phyloP scores from a whole-genome alignment of 345 rosid species.

The Streptanthus diversifolius region DNA sequence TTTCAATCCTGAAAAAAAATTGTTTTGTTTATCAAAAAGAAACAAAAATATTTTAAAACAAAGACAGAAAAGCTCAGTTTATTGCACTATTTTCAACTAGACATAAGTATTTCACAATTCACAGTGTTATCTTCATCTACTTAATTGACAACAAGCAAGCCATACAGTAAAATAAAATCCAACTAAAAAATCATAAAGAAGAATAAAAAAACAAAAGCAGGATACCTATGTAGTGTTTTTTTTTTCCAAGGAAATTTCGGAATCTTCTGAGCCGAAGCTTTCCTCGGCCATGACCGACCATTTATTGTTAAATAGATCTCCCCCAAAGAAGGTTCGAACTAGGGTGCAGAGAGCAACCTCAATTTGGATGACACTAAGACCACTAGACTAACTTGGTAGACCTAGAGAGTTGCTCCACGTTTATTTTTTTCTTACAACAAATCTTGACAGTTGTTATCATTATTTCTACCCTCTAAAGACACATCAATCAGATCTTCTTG shows the following conservation, averaged over 20 bases:
- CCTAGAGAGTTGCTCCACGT: background rate
- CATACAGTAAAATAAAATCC: background rate
- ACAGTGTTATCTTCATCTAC: constrained; percentile 5
- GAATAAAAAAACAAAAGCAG: background rate
- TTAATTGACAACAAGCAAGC: constrained; percentile 2
- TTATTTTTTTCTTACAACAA: constrained; percentile 27
- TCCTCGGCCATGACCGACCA: background rate
- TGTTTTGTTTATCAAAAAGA: background rate
- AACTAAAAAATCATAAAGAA: background rate
- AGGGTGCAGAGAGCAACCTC: background rate
- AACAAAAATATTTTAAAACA: background rate
- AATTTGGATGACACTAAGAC: background rate
- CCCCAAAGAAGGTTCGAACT: background rate
- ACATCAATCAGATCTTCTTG: constrained; percentile 38
- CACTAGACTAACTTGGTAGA: background rate
- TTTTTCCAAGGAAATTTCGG: background rate
- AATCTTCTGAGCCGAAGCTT: background rate
- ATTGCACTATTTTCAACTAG: background rate
- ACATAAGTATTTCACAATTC: background rate
- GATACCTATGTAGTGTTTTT: background rate
- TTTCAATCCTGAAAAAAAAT: background rate
- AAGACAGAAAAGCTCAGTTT: background rate
- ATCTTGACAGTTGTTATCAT: constrained; percentile 9
- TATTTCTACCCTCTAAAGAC: constrained; percentile 38
- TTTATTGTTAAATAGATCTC: background rate